These are phyloP conservation scores for Periconia macrospinosa DNA, from an alignment of 2,329 filamentous ascomycete species.

Conservation along the genomic window DNA sequence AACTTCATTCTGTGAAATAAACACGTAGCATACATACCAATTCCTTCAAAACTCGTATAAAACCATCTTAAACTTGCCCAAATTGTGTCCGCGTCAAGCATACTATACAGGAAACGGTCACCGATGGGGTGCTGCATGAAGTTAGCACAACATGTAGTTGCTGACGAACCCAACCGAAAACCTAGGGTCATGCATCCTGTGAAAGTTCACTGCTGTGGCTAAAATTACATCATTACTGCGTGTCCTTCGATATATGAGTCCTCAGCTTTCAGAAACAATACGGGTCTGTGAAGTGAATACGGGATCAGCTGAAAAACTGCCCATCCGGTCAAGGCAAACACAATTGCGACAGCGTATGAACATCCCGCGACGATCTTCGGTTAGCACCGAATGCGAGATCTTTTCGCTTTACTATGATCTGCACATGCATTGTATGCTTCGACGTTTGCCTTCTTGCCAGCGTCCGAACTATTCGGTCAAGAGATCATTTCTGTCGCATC, in stretches of 20 bases:
- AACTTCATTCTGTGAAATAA: too few relatives aligned
- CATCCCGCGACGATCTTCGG: background rate
- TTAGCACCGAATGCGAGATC: background rate
- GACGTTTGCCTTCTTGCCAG: background rate
- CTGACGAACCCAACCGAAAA: too few relatives aligned
- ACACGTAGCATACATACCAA: too few relatives aligned
- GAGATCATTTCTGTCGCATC: background rate
- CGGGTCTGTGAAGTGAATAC: background rate
- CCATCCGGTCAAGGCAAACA: background rate
- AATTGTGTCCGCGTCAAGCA: too few relatives aligned
- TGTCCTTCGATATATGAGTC: background rate
- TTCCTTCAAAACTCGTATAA: too few relatives aligned
- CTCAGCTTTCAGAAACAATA: background rate
- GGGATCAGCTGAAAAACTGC: constrained; percentile 3
- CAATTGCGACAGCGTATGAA: background rate
- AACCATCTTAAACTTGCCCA: too few relatives aligned
- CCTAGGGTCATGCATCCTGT: background rate
- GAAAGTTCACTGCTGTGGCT: constrained; percentile 4
- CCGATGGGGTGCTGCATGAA: too few relatives aligned
- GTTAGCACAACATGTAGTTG: too few relatives aligned
- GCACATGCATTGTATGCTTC: background rate
- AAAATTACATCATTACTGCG: constrained; percentile 2
- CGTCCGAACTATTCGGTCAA: background rate
- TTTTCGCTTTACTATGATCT: background rate
- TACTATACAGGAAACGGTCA: too few relatives aligned